These are phyloP conservation scores for Tylopilus plumbeoviolaceoides DNA, from an alignment of 768 basidiomycete species.

Conservation along the genomic window DNA sequence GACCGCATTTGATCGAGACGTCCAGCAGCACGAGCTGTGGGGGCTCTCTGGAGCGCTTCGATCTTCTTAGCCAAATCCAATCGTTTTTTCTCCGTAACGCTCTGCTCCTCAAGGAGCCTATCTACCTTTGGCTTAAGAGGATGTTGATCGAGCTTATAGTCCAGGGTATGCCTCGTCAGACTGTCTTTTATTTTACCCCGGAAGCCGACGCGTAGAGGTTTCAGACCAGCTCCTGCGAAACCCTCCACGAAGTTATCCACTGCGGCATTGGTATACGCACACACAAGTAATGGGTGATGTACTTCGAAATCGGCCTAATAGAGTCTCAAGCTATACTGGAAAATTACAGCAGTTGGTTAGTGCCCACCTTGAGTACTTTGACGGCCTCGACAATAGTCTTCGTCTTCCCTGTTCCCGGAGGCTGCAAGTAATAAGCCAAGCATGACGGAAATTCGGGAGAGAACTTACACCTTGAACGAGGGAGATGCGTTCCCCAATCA, in stretches of 20 bases:
- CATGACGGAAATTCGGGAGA: neutral
- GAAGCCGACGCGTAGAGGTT: constrained; percentile 74
- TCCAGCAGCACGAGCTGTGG: constrained; percentile 9
- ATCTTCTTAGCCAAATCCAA: constrained; percentile 27
- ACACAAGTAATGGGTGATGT: constrained; percentile 81
- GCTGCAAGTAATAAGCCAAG: constrained; percentile 39
- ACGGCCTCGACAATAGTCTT: constrained; percentile 86
- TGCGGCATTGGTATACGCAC: constrained; percentile 91
- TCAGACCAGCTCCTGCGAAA: constrained; percentile 54
- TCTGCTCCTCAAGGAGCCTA: constrained; percentile 38
- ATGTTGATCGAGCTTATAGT: constrained; percentile 60
- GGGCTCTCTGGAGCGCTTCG: constrained; percentile 13
- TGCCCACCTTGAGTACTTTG: constrained; percentile 66
- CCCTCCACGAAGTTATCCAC: constrained; percentile 89
- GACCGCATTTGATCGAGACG: constrained; percentile 31
- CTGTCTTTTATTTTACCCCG: constrained; percentile 55
- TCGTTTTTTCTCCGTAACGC: constrained; percentile 24
- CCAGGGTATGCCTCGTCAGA: constrained; percentile 56
- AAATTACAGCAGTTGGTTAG: neutral
- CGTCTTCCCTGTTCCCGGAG: constrained; percentile 92
- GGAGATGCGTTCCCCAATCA: constrained; percentile 76
- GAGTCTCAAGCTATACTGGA: neutral
- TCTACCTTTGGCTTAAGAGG: constrained; percentile 45
- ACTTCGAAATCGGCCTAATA: constrained; percentile 71
- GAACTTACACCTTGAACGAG: constrained; percentile 79